These are phyloP conservation scores for Podospora anserina DNA, from an alignment of 495 filamentous ascomycete species.

Conservation along the genomic window DNA sequence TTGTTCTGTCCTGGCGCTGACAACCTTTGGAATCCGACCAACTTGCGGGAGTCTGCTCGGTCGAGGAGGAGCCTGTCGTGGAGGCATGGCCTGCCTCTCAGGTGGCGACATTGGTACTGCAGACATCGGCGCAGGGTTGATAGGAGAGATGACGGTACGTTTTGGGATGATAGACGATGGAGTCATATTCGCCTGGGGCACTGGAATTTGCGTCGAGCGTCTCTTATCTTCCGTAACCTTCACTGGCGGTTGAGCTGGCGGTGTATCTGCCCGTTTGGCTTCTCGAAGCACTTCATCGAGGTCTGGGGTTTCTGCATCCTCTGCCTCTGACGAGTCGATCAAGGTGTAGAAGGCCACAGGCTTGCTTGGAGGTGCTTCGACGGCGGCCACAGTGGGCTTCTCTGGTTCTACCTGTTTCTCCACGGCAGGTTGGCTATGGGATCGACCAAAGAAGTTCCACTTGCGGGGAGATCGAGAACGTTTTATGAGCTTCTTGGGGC, in stretches of 20 bases:
- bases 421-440: conserved; percentile 52
- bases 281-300: conserved; percentile 65
- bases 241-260: conserved; percentile 4
- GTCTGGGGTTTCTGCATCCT: conserved; percentile 56
- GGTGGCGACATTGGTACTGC: not conserved
- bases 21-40: conserved; percentile 85
- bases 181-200: not conserved
- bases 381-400: conserved; percentile 42
- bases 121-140: not conserved
- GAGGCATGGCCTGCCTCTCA: not conserved
- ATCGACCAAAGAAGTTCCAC: conserved; percentile 83
- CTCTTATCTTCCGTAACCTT: conserved; percentile 4
- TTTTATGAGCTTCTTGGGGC: conserved; percentile 55
- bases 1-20: conserved; percentile 68
- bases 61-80: conserved; percentile 25
- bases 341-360: conserved; percentile 76
- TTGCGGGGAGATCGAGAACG: conserved; percentile 58
- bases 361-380: conserved; percentile 42
- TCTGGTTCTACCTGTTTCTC: conserved; percentile 38
- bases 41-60: conserved; percentile 67
- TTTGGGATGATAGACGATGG: conserved; percentile 1
- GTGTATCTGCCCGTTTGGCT: conserved; percentile 38
- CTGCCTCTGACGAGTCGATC: conserved; percentile 69
- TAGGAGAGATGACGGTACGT: not conserved
- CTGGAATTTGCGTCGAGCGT: conserved; percentile 10